Conservation (phyloP, 2,329 filamentous ascomycete species). For the Aspergillus fructus region DNA sequence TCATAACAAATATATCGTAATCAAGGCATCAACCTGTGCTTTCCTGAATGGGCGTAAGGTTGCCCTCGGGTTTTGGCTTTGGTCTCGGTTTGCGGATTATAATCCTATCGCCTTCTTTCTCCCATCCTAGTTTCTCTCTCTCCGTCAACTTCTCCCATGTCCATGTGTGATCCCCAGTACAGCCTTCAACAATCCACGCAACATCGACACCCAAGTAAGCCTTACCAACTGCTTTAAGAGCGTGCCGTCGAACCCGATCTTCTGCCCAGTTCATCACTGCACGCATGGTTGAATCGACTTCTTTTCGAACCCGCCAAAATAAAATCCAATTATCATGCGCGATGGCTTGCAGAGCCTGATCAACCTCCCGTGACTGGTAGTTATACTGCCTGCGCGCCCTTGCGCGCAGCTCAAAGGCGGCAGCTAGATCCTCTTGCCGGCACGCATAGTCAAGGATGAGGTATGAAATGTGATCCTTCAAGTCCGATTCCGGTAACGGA, state of each 20-base stretch:
- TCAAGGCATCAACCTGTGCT: constrained; percentile 3
- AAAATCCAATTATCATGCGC: constrained; percentile 78
- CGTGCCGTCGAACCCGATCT: constrained; percentile 68
- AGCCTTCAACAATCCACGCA: constrained; percentile 63
- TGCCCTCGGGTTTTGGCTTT: constrained; percentile 27
- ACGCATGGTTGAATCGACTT: constrained; percentile 77
- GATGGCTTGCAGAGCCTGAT: constrained; percentile 67
- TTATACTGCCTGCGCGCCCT: constrained; percentile 49
- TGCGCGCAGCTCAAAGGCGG: constrained; percentile 68
- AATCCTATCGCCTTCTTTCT: constrained; percentile 69
- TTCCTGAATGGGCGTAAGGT: constrained; percentile 19
- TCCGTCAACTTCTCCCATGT: constrained; percentile 71
- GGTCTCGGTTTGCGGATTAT: constrained; percentile 65
- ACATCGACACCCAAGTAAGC: constrained; percentile 77
- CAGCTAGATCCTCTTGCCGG: constrained; percentile 70
- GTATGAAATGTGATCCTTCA: constrained; percentile 77
- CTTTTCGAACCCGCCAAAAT: constrained; percentile 70
- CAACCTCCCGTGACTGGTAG: constrained; percentile 67
- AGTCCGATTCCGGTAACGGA: constrained; percentile 68
- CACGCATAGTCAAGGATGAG: constrained; percentile 86
- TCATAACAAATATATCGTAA: constrained; percentile 5
- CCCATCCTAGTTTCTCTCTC: constrained; percentile 79
- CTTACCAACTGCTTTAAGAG: constrained; percentile 81
- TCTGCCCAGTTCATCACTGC: constrained; percentile 81
- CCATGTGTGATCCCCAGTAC: constrained; percentile 44